Base-by-base conservation (phyloP, 1,139 yeast genomes). In the Candida sojae region DNA sequence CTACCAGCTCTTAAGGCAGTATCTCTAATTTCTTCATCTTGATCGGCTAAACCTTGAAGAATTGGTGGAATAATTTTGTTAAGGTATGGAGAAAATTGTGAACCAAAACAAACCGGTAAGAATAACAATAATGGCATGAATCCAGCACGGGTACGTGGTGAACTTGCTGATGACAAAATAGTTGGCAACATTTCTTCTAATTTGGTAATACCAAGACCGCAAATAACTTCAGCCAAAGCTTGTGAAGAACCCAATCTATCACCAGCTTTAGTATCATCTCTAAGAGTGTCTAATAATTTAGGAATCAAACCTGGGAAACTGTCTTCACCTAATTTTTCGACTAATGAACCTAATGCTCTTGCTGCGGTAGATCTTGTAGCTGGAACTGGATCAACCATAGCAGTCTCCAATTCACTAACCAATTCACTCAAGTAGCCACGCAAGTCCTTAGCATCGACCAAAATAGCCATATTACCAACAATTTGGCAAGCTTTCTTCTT, bases 371-470 rank as follows among this genome's bases (percentile, higher is more conserved):
- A 95, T 66, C 99, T 83, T 0, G 99, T 93, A 40, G 87, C 89
- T 34, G 99, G 97, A 45, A 95, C 99, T 1, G 99, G 99, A 61
- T 95, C 99, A 48, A 95, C 97, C 96, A 95, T 92, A 1, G 98
- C 96, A 39, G 80, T 76, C 64, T 93, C 97, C 51, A 95, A 80
- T 59, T 91, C 97, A 11, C 82, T 79, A 42, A 92, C 86, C 58
- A 95, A 75, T 44, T 83, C 80, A 26, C 83, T 79, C 59, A 95
- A 75, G 67, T 95, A 93, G 28, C 97, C 97, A 51, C 83, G 71
- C 53, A 95, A 77, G 64, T 95, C 99, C 56, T 81, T 83, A 25
- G 90, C 78, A 58, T 92, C 98, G 23, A 96, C 97, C 59, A 95
- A 77, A 66, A 93, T 90, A 2, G 99, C 91, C 98, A 95, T 92